These are phyloP conservation scores for Kingdonia uniflora DNA, from an alignment of 164 flowering plant species.

Conservation along the genomic window DNA sequence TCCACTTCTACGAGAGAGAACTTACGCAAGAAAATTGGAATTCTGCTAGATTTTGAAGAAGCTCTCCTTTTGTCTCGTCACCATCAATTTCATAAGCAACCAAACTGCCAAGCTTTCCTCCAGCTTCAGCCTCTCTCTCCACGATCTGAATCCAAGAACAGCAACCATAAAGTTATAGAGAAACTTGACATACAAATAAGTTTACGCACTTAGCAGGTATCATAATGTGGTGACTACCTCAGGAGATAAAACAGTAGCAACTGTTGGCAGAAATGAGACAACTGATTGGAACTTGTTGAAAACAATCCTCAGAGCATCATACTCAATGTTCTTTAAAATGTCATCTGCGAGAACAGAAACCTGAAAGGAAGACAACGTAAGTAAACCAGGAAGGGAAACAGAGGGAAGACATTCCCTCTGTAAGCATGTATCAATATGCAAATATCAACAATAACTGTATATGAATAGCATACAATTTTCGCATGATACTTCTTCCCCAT, in stretches of 20 bases:
- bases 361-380: constrained; percentile 33
- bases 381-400: constrained; percentile 1
- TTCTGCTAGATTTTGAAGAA: constrained; percentile 82
- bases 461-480: too few relatives aligned
- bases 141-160: constrained; percentile 36
- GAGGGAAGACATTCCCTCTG: background rate
- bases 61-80: constrained; percentile 72
- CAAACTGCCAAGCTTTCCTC: constrained; percentile 74
- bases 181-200: background rate
- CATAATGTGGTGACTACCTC: constrained; percentile 36
- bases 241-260: constrained; percentile 77
- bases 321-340: constrained; percentile 87
- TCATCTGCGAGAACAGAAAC: constrained; percentile 92
- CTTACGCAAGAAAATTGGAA: constrained; percentile 97
- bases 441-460: too few relatives aligned
- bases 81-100: constrained; percentile 95
- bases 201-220: background rate
- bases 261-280: constrained; percentile 67
- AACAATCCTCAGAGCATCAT: constrained; percentile 77
- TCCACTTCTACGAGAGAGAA: background rate
- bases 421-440: too few relatives aligned
- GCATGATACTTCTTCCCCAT: too few relatives aligned
- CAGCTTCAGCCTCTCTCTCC: constrained; percentile 82
- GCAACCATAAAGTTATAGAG: background rate
- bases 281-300: constrained; percentile 85